Conservation (phyloP, 148 eudicot species). For the Nepenthes mirabilis region DNA sequence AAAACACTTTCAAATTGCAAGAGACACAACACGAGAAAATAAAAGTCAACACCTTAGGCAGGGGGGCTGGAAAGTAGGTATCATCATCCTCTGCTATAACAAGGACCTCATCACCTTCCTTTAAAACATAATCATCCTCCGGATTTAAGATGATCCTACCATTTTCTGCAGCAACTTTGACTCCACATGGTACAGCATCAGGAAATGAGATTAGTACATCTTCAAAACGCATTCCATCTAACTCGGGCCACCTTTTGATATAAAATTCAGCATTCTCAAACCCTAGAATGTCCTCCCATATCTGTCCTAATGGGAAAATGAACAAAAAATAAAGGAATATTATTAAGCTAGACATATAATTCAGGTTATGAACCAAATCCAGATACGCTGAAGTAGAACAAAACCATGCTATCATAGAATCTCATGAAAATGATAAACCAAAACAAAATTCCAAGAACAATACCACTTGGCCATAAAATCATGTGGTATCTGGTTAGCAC, state of each 20-base stretch:
- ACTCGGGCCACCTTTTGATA: slow-evolving; percentile 84
- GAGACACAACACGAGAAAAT: background rate
- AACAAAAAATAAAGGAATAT: background rate
- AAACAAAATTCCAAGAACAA: too few relatives aligned
- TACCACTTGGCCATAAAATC: too few relatives aligned
- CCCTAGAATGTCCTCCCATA: slow-evolving; percentile 93
- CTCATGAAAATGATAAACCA: too few relatives aligned
- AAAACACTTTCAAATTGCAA: background rate
- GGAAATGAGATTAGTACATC: slow-evolving; percentile 75
- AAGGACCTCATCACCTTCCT: slow-evolving; percentile 78
- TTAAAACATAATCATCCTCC: slow-evolving; percentile 54
- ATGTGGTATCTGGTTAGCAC: too few relatives aligned
- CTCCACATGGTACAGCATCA: slow-evolving; percentile 92
- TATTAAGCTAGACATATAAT: background rate
- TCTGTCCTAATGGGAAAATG: slow-evolving; percentile 27
- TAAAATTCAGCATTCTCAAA: slow-evolving; percentile 96
- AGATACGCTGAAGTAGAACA: too few relatives aligned
- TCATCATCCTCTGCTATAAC: slow-evolving; percentile 98
- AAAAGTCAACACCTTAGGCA: slow-evolving; percentile 39
- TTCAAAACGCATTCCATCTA: slow-evolving; percentile 51
- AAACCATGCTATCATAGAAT: too few relatives aligned
- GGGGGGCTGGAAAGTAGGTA: slow-evolving; percentile 64
- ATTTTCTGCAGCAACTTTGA: slow-evolving; percentile 64
- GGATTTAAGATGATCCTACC: slow-evolving; percentile 84
- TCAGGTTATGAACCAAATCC: background rate